A percentile compares a stretch with the other conserved stretches of the same genome.
Evolutionary conservation across 257 asterid species (phyloP).

Genomic region (Dorcoceras hygrometricum): DNA sequence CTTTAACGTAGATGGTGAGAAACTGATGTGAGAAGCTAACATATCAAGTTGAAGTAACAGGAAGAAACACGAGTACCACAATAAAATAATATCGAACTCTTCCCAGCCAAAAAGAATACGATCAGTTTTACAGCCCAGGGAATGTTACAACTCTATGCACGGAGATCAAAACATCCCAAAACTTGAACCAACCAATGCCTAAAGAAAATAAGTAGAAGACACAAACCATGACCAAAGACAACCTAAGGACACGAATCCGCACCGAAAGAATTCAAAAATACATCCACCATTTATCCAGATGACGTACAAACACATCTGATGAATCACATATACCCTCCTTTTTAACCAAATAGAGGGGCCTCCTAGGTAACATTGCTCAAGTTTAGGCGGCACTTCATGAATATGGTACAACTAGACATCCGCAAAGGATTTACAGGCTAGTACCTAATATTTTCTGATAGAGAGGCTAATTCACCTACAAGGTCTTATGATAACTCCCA

Average conservation of each 20-base stretch:
- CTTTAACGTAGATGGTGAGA: neutral
- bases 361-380: conserved; percentile 9
- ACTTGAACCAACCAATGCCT: conserved; percentile 21
- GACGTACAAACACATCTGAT: neutral
- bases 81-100: neutral
- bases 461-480: conserved; percentile 29
- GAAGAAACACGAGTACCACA: neutral
- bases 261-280: conserved; percentile 24
- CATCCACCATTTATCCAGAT: conserved; percentile 24
- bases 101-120: conserved; percentile 13
- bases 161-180: conserved; percentile 30
- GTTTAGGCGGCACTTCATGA: conserved; percentile 25
- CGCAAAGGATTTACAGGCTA: conserved; percentile 25
- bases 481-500: conserved; percentile 23
- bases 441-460: conserved; percentile 33
- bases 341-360: conserved; percentile 20
- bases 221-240: conserved; percentile 28
- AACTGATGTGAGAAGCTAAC: no score
- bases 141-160: conserved; percentile 22
- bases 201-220: conserved; percentile 15
- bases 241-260: conserved; percentile 23
- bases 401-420: conserved; percentile 43
- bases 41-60: neutral
- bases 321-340: conserved; percentile 28
- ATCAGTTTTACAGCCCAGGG: conserved; percentile 19